These are phyloP conservation scores for Pseudognaphalium luteoalbum DNA, from an alignment of 129 eudicot species.

Conservation along the genomic window DNA sequence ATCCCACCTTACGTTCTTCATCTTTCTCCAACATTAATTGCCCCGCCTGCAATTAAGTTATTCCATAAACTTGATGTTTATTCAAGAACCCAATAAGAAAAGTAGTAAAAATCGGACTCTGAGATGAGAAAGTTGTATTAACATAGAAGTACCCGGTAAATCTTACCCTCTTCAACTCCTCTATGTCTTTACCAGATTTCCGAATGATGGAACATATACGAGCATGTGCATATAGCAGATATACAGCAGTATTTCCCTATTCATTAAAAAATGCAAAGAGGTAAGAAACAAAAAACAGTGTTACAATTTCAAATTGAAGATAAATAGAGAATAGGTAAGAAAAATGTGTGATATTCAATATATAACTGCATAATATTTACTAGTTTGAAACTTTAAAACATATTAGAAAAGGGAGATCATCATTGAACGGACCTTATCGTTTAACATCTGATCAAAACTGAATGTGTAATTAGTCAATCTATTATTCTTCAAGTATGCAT, in stretches of 20 bases:
- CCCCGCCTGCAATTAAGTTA: slow-evolving; percentile 44
- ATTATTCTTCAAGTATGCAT: slow-evolving; percentile 97
- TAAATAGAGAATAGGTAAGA: background rate
- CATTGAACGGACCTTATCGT: slow-evolving; percentile 62
- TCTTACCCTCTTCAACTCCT: slow-evolving; percentile 66
- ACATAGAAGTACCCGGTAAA: background rate
- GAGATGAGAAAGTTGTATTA: background rate
- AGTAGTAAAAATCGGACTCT: background rate
- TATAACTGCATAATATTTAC: slow-evolving; percentile 1
- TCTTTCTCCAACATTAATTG: slow-evolving; percentile 51
- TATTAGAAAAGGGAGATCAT: slow-evolving; percentile 3
- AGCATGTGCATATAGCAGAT: slow-evolving; percentile 89
- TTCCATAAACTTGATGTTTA: background rate
- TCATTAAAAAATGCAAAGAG: slow-evolving; percentile 9
- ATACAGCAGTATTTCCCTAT: slow-evolving; percentile 94
- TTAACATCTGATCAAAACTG: slow-evolving; percentile 92
- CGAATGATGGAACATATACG: slow-evolving; percentile 90
- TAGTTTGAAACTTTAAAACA: background rate
- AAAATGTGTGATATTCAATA: background rate
- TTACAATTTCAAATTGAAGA: background rate
- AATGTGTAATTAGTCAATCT: slow-evolving; percentile 92
- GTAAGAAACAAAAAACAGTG: background rate
- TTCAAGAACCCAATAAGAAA: background rate
- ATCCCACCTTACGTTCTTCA: slow-evolving; percentile 73
- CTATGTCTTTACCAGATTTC: slow-evolving; percentile 88